phyloP scores from a whole-genome alignment of 2,329 filamentous ascomycete genomes.

The Pestalotiopsis sp. region DNA sequence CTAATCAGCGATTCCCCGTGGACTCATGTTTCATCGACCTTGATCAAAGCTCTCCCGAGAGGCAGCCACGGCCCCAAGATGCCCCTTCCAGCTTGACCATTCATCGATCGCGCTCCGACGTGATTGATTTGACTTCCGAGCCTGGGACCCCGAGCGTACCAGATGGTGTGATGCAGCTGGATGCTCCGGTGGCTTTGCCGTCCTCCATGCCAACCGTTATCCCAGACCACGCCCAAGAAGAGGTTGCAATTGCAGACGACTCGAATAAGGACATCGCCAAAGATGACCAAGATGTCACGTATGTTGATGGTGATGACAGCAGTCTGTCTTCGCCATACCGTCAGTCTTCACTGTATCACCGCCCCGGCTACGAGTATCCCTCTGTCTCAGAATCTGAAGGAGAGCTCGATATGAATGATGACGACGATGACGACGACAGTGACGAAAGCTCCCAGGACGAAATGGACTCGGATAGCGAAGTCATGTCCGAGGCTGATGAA shows the following conservation, averaged over 20 bases:
- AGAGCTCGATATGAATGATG: background rate
- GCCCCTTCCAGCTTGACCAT: background rate
- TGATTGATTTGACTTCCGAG: slow-evolving; percentile 13
- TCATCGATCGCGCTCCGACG: background rate
- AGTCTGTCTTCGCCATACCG: too few relatives aligned
- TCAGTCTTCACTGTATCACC: background rate
- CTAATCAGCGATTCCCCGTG: background rate
- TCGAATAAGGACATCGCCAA: background rate
- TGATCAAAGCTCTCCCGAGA: background rate
- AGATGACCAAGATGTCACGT: background rate
- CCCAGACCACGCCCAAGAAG: background rate
- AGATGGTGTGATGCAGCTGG: background rate
- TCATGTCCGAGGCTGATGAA: background rate
- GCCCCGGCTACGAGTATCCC: background rate
- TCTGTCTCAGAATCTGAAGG: background rate
- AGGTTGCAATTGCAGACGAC: background rate
- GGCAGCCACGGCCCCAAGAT: background rate
- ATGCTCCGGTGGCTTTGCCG: background rate
- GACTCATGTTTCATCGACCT: background rate
- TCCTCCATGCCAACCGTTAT: background rate
- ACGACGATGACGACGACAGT: background rate
- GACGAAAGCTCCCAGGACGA: background rate
- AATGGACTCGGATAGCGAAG: background rate
- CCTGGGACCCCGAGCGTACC: background rate
- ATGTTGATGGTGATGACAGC: background rate